Base-by-base conservation (phyloP, 768 basidiomycete species). In the Tricholoma matsutake region DNA sequence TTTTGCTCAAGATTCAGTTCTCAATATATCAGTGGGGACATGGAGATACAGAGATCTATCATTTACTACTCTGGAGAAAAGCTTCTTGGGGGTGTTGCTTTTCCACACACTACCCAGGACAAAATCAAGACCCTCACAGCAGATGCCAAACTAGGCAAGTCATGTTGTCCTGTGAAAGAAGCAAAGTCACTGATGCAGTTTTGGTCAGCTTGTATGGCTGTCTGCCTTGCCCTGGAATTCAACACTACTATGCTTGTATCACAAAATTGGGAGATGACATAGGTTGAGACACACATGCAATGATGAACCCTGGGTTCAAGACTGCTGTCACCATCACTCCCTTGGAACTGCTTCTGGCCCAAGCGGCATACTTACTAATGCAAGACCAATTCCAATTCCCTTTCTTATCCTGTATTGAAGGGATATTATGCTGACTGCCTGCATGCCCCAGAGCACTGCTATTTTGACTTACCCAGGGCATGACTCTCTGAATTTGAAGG, bases 161-260 rank as follows among this genome's bases (percentile, higher is more conserved):
- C 11, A 25, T 47, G 22, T 22, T 25, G 45, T 25, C 9, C 6
- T 47, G 6, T 20, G 9, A 47, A n/a, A n/a, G n/a, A n/a, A n/a
- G n/a, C n/a, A 47, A 8, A 43, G 4, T 25, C 45, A 25, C 20
- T 6, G 18, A 25, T 25, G 20, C 18, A 1, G 45, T 25, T 47
- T 10, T 10, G 9, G 45, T 25, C 45, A 60, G 59, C 59, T 35
- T 60, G 52, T 18, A 60, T 56, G 59, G 32, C 59, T 31, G 59
- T 60, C 20, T 20, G 59, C 34, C 59, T 60, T 22, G 59, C 59
- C 29, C 52, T 60, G 18, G 34, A 60, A 34, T 60, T 60, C 37
- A 60, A 60, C 18, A n/a, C 59, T 16, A 35, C 52, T 14, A 60
- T 54, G 7, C 18, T 43, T 32, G 32, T 28, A 20, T n/a, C n/a